Percentiles rank a stretch among this genome's conserved stretches.
Evolutionary conservation across 2,329 filamentous ascomycete species (phyloP).

Genomic region (Atkinsonella hypoxylon): DNA sequence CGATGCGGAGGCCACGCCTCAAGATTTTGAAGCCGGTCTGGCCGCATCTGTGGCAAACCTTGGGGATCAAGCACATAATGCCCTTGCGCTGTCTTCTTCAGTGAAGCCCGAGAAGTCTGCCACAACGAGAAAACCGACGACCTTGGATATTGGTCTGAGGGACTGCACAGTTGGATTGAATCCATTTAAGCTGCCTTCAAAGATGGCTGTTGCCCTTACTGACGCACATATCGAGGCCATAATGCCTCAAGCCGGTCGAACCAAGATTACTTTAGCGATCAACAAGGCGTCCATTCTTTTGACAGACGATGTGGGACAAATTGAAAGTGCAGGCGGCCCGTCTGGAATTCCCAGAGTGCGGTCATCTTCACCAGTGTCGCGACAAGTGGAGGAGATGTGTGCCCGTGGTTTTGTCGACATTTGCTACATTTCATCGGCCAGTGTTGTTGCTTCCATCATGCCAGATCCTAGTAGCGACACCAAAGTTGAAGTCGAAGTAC

Average conservation of each 20-base stretch:
- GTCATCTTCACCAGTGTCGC: conserved; percentile 26
- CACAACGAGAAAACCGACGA: conserved; percentile 42
- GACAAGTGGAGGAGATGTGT: conserved; percentile 45
- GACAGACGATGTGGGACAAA: conserved; percentile 55
- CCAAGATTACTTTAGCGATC: conserved; percentile 54
- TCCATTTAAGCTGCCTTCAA: conserved; percentile 62
- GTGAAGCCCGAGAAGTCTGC: conserved; percentile 11
- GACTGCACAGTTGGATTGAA: conserved; percentile 81
- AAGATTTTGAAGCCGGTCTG: conserved; percentile 64
- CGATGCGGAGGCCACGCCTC: conserved; percentile 50
- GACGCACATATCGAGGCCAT: conserved; percentile 61
- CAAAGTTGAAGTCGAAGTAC: conserved; percentile 68
- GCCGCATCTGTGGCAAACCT: conserved; percentile 71
- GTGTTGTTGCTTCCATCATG: conserved; percentile 49
- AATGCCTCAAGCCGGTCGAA: conserved; percentile 52
- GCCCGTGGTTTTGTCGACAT: conserved; percentile 72
- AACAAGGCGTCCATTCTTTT: conserved; percentile 74
- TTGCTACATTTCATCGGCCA: conserved; percentile 76
- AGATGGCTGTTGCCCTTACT: conserved; percentile 65
- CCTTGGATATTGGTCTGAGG: conserved; percentile 61
- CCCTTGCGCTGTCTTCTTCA: conserved; percentile 21
- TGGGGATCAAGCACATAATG: conserved; percentile 48
- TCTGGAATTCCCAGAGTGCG: conserved; percentile 13
- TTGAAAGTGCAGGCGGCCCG: conserved; percentile 8
- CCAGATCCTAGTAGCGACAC: conserved; percentile 37